Base-by-base conservation (phyloP, 2,329 filamentous ascomycete genomes). In the Cladophialophora yegresii region DNA sequence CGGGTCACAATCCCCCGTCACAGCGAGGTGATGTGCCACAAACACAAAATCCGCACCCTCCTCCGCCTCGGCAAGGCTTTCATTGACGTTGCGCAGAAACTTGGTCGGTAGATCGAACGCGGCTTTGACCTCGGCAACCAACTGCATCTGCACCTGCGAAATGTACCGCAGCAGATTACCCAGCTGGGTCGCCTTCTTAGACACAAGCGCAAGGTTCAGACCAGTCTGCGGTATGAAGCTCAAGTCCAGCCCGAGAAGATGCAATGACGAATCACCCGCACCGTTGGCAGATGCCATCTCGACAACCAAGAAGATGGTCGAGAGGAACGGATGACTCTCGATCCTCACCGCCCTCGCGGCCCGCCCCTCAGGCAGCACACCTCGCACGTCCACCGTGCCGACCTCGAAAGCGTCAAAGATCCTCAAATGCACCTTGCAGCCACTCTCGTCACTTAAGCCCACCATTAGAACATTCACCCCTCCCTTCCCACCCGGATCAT, bases 131-230 rank as follows among this genome's bases (percentile, higher is more conserved):
- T 96, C 93, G 2, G 87, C 83, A 26, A 87, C 81, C 79, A 97
- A 90, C 69, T 93, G 90, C 36, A 85, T 82, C 67, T 95, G 87
- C 0, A 90, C 87, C 74, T 96, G 91, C 62, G 87, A 87, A 51
- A 96, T 84, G 73, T 99, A 98, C 55, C 92, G 84, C 7, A 97
- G 79, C 12, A 98, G 77, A 68, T 95, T 96, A 71, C 96, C 91
- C 16, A 98, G 78, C 50, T 91, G 90, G 0, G 93, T 96, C 4
- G 92, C 89, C 72, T 96, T 96, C 16, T 89, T 92, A 0, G 93
- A 89, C 12, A 98, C 82, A 4, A 96, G 82, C 30, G 93, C 91
- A 1, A 98, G 80, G 62, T 92, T 86, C 2, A 90, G 90, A 2
- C 88, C 89, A 0, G 78, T 79, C 13, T 88, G 88, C 2, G 88